Evolutionary conservation across 352 stramenopile species (phyloP).

Genomic region (Phytophthora pinifolia): DNA sequence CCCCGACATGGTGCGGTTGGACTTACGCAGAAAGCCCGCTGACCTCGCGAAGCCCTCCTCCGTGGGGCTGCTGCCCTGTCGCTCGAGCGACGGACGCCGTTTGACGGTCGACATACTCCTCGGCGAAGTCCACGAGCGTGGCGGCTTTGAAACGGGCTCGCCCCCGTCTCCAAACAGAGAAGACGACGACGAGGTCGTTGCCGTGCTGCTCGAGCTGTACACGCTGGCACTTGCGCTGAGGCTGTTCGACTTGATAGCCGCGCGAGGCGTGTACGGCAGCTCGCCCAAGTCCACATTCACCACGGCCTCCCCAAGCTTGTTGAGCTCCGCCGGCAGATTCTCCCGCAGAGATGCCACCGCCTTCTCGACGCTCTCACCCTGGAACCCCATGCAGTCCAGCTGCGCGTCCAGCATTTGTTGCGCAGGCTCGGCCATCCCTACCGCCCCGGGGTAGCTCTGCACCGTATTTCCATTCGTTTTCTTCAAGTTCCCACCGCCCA

Average conservation of each 20-base stretch:
- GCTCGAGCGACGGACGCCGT: slow-evolving; percentile 41
- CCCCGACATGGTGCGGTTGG: slow-evolving; percentile 55
- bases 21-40: slow-evolving; percentile 63
- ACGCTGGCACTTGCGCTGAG: slow-evolving; percentile 22
- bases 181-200: slow-evolving; percentile 27
- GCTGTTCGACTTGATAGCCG: slow-evolving; percentile 7
- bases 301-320: slow-evolving; percentile 21
- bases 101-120: slow-evolving; percentile 16
- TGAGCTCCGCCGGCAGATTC: slow-evolving; percentile 15
- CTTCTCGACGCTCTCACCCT: slow-evolving; percentile 30
- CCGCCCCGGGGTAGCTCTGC: slow-evolving; percentile 27
- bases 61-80: slow-evolving; percentile 51
- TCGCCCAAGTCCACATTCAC: slow-evolving; percentile 53
- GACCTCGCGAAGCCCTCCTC: slow-evolving; percentile 67
- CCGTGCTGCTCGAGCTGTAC: slow-evolving; percentile 31
- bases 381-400: slow-evolving; percentile 56
- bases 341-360: slow-evolving; percentile 43
- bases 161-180: slow-evolving; percentile 33
- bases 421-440: slow-evolving; percentile 36
- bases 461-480: slow-evolving; percentile 11
- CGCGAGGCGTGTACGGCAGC: slow-evolving; percentile 35
- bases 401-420: slow-evolving; percentile 45
- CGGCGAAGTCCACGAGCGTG: slow-evolving; percentile 22
- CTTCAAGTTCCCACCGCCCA: slow-evolving; percentile 4
- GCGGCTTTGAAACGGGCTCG: slow-evolving; percentile 22